Base-by-base conservation (phyloP, 2,329 filamentous ascomycete genomes). In the Achaetomium macrosporum region DNA sequence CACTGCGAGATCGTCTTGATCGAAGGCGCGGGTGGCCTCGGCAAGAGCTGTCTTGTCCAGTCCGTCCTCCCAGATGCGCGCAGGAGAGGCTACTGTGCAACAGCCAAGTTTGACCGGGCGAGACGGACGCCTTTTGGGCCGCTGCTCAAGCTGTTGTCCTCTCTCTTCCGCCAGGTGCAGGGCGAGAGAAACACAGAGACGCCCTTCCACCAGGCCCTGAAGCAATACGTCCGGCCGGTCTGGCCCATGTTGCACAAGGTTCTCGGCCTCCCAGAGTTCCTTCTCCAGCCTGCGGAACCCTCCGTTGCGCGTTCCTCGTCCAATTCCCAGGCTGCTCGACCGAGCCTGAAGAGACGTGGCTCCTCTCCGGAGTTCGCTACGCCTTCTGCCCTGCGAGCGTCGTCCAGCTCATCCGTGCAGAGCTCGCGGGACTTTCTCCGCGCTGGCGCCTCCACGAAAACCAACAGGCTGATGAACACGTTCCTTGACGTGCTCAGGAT, bases 401-500 rank as follows among this genome's bases (percentile, higher is more conserved):
- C 69, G 3, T 64, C 57, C 2, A 66, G 68, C 29, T 61, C 74
- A 3, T 69, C 76, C 3, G 69, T 73, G 1, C 76, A 80, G 53
- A 77, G 71, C 42, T 78, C 81, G 0, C 79, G 82, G 48, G 81
- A 85, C 29, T 83, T 83, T 51, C 68, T 85, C 20, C 76, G 81
- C 31, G 71, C 75, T 2, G 81, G 81, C 31, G 69, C 75, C 1
- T 76, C 81, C 5, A 82, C 78, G 11, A 84, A 83, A 64, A 80
- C 76, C 1, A 85, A 89, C 59, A 83, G 89, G 12, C 78, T 96
- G 51, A 88, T 92, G 77, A 92, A 90, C 64, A 91, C 88, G 1
- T 92, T 95, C 61, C 73, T 96, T 42, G 91, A 96, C 60, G 85
- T 96, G 10, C 69, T 96, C 47, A 82, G 88, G 48, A 81, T 95